These are phyloP conservation scores for Mycosphaerella sp. DNA, from an alignment of 2,329 filamentous ascomycete genomes.

Conservation along the genomic window DNA sequence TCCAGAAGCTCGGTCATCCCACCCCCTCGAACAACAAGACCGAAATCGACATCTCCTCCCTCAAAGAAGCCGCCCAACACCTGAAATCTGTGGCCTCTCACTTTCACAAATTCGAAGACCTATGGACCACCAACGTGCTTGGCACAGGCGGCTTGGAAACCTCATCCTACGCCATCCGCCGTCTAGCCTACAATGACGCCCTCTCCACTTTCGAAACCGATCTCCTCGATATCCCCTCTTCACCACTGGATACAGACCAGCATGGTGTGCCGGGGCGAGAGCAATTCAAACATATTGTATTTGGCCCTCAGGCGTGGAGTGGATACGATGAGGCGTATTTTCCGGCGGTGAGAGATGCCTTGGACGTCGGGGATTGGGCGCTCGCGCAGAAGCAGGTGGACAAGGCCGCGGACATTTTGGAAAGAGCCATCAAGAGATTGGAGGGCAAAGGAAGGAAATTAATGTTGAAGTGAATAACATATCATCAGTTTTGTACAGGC, in stretches of 20 bases:
- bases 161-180: slow-evolving; percentile 56
- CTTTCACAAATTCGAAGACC: slow-evolving; percentile 69
- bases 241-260: slow-evolving; percentile 10
- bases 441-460: slow-evolving; percentile 7
- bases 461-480: not conserved
- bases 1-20: not conserved
- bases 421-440: slow-evolving; percentile 51
- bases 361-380: slow-evolving; percentile 65
- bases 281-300: slow-evolving; percentile 91
- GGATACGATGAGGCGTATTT: slow-evolving; percentile 63
- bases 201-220: slow-evolving; percentile 77
- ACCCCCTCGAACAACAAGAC: slow-evolving; percentile 31
- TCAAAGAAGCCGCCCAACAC: slow-evolving; percentile 57
- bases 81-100: slow-evolving; percentile 54
- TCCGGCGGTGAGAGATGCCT: slow-evolving; percentile 76
- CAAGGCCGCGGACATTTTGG: slow-evolving; percentile 64
- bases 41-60: slow-evolving; percentile 49
- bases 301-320: slow-evolving; percentile 74
- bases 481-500: too few species aligned
- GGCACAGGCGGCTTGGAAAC: slow-evolving; percentile 67
- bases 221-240: slow-evolving; percentile 63
- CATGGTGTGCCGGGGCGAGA: slow-evolving; percentile 65
- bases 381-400: slow-evolving; percentile 61
- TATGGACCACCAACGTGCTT: slow-evolving; percentile 69
- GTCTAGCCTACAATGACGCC: slow-evolving; percentile 70